These are phyloP conservation scores for Naganishia vishniacii DNA, from an alignment of 768 basidiomycete genomes.

Conservation along the genomic window DNA sequence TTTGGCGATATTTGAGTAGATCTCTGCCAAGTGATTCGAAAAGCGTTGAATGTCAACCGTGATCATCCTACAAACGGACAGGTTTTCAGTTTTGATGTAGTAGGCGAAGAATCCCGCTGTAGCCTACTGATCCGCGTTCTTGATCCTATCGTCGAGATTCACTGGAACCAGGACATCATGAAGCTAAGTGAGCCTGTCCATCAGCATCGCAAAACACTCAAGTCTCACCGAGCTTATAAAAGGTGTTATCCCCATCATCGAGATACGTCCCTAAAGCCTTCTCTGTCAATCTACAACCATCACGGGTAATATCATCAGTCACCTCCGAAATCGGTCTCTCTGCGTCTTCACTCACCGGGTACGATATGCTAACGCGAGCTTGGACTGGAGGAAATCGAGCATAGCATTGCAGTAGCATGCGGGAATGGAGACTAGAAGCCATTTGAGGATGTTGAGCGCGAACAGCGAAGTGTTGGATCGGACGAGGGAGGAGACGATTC, in stretches of 20 bases:
- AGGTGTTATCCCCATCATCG: slow-evolving; percentile 64
- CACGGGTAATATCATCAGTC: too few relatives aligned
- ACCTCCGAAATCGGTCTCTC: not conserved
- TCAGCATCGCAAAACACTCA: not conserved
- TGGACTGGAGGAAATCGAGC: slow-evolving; percentile 88
- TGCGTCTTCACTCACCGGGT: slow-evolving; percentile 30
- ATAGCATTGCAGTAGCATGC: slow-evolving; percentile 54
- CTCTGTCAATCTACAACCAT: slow-evolving; percentile 62
- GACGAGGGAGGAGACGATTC: slow-evolving; percentile 91
- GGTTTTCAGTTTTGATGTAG: not conserved
- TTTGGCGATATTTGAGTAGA: slow-evolving; percentile 87
- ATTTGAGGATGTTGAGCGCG: slow-evolving; percentile 74
- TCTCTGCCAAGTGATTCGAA: slow-evolving; percentile 80
- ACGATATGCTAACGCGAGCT: slow-evolving; percentile 54
- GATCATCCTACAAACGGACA: slow-evolving; percentile 65
- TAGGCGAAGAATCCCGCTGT: not conserved
- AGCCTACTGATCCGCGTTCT: slow-evolving; percentile 83
- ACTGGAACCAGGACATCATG: slow-evolving; percentile 53
- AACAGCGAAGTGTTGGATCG: slow-evolving; percentile 74
- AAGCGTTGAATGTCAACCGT: slow-evolving; percentile 94
- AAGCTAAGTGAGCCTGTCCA: slow-evolving; percentile 1
- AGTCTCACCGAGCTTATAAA: slow-evolving; percentile 78
- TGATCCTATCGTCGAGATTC: slow-evolving; percentile 90
- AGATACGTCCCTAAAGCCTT: slow-evolving; percentile 80
- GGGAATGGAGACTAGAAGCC: slow-evolving; percentile 86